Conservation (phyloP, 345 rosid genomes). For the Salix suchowensis region DNA sequence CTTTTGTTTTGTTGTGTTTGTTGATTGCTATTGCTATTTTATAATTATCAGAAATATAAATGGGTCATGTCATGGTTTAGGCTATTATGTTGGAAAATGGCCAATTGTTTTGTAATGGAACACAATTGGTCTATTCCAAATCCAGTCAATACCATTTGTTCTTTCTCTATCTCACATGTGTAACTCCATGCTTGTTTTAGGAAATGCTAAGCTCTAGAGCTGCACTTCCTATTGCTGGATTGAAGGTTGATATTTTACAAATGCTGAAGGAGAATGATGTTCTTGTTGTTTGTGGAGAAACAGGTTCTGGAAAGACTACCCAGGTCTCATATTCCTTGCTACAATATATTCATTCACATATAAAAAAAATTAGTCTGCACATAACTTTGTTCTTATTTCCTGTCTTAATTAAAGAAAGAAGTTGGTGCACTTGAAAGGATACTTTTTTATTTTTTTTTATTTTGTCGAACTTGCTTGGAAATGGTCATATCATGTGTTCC, state of each 20-base stretch:
- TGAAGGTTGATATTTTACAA: slow-evolving; percentile 63
- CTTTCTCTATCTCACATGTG: neutral
- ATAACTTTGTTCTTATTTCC: too few species aligned
- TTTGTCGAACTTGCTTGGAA: neutral
- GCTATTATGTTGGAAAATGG: too few species aligned
- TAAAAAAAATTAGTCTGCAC: too few species aligned
- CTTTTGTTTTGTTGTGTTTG: neutral
- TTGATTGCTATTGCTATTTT: too few species aligned
- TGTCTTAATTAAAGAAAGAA: too few species aligned
- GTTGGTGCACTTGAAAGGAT: too few species aligned
- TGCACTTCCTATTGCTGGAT: slow-evolving; percentile 71
- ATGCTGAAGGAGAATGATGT: slow-evolving; percentile 63
- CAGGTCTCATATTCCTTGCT: slow-evolving; percentile 42
- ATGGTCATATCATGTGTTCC: slow-evolving; percentile 15
- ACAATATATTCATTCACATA: neutral
- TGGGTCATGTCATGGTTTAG: too few species aligned
- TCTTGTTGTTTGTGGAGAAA: slow-evolving; percentile 90
- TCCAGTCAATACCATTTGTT: too few species aligned
- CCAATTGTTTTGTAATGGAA: too few species aligned
- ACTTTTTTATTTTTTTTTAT: too few species aligned
- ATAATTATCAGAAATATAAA: too few species aligned
- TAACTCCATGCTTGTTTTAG: slow-evolving; percentile 30
- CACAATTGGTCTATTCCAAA: too few species aligned
- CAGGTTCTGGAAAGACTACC: slow-evolving; percentile 97
- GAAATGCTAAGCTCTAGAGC: slow-evolving; percentile 59